Percentiles rank a stretch among this genome's conserved stretches.
phyloP scores from a whole-genome alignment of 2,329 filamentous ascomycete species.

The Fusarium mexicanum region DNA sequence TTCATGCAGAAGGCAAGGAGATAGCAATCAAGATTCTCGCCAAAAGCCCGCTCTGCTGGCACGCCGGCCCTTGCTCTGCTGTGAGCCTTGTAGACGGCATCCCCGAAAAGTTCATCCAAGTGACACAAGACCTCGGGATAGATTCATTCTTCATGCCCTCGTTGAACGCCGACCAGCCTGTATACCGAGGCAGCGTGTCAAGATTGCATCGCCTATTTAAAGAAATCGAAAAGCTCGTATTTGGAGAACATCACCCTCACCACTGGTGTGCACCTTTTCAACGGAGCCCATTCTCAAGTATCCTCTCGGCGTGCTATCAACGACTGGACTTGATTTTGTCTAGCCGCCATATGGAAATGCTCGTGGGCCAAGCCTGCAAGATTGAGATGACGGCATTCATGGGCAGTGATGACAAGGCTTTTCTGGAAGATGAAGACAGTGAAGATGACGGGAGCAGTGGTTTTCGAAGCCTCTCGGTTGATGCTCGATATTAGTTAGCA shows the following conservation, averaged over 20 bases:
- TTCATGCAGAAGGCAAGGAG: neutral
- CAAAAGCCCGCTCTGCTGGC: neutral
- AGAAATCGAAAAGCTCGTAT: neutral
- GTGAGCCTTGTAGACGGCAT: neutral
- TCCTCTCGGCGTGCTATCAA: neutral
- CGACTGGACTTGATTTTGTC: neutral
- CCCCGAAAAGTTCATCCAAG: neutral
- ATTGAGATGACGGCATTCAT: neutral
- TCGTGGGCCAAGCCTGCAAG: neutral
- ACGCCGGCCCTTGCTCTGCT: neutral
- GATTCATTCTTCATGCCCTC: neutral
- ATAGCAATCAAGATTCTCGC: neutral
- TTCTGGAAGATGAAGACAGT: neutral
- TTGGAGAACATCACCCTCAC: neutral
- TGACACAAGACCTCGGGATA: neutral
- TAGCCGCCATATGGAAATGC: neutral
- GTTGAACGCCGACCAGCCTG: neutral
- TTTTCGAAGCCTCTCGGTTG: neutral
- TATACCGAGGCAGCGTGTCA: neutral
- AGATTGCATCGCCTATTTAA: neutral
- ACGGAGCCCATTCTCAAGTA: neutral
- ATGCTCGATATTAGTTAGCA: neutral
- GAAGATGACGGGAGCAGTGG: neutral
- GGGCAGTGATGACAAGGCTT: neutral
- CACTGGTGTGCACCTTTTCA: neutral